Conservation (phyloP, 202 grass and related monocot genomes). For the Zoysia matrella region DNA sequence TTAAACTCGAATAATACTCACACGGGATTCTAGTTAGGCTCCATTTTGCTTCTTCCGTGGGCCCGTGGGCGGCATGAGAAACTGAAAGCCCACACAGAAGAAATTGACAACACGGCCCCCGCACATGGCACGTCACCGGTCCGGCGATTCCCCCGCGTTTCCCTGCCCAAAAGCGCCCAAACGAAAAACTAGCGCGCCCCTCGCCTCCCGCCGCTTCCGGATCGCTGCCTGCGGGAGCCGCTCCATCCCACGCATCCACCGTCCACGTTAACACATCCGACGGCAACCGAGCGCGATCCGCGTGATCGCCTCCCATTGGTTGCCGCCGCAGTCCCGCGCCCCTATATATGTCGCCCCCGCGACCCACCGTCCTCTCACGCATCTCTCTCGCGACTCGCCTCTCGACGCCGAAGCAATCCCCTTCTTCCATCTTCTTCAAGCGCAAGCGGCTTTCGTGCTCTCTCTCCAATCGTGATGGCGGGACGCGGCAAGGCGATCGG, state of each 20-base stretch:
- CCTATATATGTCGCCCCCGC: constrained; percentile 27
- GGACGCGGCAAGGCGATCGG: constrained; percentile 77
- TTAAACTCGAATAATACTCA: too few species aligned
- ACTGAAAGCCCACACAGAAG: not conserved
- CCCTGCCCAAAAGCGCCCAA: not conserved
- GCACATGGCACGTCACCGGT: not conserved
- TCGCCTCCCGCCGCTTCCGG: constrained; percentile 39
- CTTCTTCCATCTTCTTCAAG: rapidly evolving
- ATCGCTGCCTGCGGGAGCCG: constrained; percentile 26
- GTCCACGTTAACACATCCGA: constrained; percentile 43
- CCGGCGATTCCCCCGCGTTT: constrained; percentile 7
- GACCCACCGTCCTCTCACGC: not conserved
- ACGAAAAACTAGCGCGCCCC: constrained; percentile 7
- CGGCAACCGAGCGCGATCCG: constrained; percentile 29
- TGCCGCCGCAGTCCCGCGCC: not conserved
- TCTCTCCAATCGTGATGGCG: constrained; percentile 37
- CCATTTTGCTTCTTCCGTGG: too few species aligned
- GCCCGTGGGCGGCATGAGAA: too few species aligned
- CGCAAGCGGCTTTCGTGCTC: not conserved
- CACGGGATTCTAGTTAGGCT: too few species aligned
- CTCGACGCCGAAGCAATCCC: not conserved
- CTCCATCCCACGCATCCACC: constrained; percentile 16
- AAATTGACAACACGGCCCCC: constrained; percentile 3
- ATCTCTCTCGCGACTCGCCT: not conserved
- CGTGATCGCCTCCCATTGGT: constrained; percentile 56